Evolutionary conservation across 2,329 filamentous ascomycete species (phyloP), one percentile per base, ranked within the genome.

Genomic region (Phialophora macrospora): DNA sequence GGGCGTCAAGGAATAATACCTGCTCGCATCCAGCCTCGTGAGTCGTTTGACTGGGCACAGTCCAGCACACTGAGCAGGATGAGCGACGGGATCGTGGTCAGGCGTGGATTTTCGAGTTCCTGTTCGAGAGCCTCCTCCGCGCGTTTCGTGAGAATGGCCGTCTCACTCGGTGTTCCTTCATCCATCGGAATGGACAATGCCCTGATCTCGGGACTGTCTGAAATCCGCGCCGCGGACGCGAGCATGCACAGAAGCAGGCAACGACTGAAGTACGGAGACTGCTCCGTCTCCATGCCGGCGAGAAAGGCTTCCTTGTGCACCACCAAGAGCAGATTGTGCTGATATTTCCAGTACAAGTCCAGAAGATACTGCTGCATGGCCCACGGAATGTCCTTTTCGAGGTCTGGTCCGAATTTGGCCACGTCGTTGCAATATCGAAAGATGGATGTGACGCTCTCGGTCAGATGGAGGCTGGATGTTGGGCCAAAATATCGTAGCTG

Each of bases 261-360:
- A 2, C 32, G 32, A 34, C 32, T 34, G 32, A 34, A 34, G 9
- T 34, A 34, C 9, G 32, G 32, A 34, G 32, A 34, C 32, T 34
- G 32, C 32, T 34, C 32, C 32, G 32, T 34, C 32, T 34, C 32
- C 32, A 34, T 34, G 32, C 32, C 32, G 0, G 32, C 32, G 32
- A 34, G 32, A 34, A 34, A 34, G 32, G 32, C 32, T 4, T 34
- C 32, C 4, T 34, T 34, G 32, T 34, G 32, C 32, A 41, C 20
- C 32, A 34, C 32, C 32, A 34, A 34, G 1, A 65, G 38, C 11
- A 57, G 11, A 24, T 56, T 61, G 30, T 65, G 63, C 28, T 65
- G 63, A 52, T 65, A 65, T 26, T 65, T 65, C 63, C 63, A 65
- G 24, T 65, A 65, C 9, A 65, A 28, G 17, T 65, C 63, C 4